phyloP scores from a whole-genome alignment of 192 early-diverging fungal species.

The Backusella morwellensis region DNA sequence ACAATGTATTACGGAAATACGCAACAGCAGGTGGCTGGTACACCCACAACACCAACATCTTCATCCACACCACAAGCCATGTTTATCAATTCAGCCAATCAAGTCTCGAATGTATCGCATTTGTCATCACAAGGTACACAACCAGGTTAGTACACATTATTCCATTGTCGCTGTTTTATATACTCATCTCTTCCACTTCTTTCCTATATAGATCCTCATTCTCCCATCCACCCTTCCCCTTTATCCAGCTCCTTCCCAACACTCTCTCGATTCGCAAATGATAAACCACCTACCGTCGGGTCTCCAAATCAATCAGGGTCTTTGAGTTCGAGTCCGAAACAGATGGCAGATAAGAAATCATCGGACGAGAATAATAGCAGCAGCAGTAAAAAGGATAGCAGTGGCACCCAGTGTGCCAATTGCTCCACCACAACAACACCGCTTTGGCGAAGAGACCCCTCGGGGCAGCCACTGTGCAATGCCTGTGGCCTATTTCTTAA shows the following conservation, averaged over 20 bases:
- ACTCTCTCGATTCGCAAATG: not conserved
- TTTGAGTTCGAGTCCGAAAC: constrained; percentile 3
- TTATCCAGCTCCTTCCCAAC: not conserved
- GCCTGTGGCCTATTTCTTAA: constrained; percentile 93
- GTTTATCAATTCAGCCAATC: constrained; percentile 3
- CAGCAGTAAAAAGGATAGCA: not conserved
- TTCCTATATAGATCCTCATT: not conserved
- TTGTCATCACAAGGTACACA: constrained; percentile 3
- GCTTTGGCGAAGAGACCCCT: constrained; percentile 81
- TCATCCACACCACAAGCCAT: constrained; percentile 1
- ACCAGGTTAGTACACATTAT: not conserved
- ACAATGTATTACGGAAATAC: constrained; percentile 20
- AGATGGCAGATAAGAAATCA: not conserved
- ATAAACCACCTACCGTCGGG: not conserved
- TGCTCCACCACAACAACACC: constrained; percentile 83
- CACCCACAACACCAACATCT: not conserved
- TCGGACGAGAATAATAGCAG: not conserved
- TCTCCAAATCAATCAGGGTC: constrained; percentile 4
- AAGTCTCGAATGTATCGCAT: not conserved
- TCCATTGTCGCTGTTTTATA: not conserved
- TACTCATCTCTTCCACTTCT: not conserved
- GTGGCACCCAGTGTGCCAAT: constrained; percentile 60
- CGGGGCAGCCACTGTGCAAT: constrained; percentile 87
- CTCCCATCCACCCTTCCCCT: not conserved
- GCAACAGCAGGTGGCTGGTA: not conserved